Percentiles rank a stretch among this genome's conserved stretches.
These are phyloP conservation scores for Blastocladiella emersonii DNA, from an alignment of 371 early-diverging fungal species.

Conservation along the genomic window DNA sequence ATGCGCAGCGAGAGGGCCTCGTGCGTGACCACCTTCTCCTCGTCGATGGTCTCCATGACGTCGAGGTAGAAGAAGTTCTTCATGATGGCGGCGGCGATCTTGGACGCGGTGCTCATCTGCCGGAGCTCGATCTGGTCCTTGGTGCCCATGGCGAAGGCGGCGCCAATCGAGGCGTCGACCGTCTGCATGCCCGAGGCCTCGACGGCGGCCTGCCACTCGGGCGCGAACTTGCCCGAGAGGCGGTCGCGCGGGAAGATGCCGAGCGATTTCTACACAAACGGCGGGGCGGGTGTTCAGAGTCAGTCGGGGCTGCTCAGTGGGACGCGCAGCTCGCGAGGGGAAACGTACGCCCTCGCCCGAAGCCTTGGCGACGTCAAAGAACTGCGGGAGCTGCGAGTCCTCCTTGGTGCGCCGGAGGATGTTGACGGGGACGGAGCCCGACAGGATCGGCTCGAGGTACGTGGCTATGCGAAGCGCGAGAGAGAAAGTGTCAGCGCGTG, in stretches of 20 bases:
- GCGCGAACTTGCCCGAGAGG: slow-evolving; percentile 55
- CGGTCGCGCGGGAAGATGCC: slow-evolving; percentile 70
- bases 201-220: slow-evolving; percentile 61
- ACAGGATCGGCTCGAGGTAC: slow-evolving; percentile 3
- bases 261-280: slow-evolving; percentile 39
- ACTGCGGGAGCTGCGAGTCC: slow-evolving; percentile 19
- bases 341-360: not conserved
- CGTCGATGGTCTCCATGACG: slow-evolving; percentile 69
- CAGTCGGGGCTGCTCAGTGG: no score
- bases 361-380: slow-evolving; percentile 8
- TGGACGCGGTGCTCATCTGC: slow-evolving; percentile 50
- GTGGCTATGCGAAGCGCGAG: no score
- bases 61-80: slow-evolving; percentile 69
- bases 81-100: slow-evolving; percentile 59
- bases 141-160: slow-evolving; percentile 59
- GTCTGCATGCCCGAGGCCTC: slow-evolving; percentile 34
- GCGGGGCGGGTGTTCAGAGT: not conserved
- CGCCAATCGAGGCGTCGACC: slow-evolving; percentile 55
- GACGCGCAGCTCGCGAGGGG: not conserved
- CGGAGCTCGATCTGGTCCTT: slow-evolving; percentile 85
- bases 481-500: not conserved
- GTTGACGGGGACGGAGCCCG: slow-evolving; percentile 40
- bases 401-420: slow-evolving; percentile 65
- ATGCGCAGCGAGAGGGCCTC: slow-evolving; percentile 64
- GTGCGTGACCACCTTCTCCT: slow-evolving; percentile 75